Conservation (phyloP, 2,329 filamentous ascomycete genomes). For the Hypoxylon sp. region DNA sequence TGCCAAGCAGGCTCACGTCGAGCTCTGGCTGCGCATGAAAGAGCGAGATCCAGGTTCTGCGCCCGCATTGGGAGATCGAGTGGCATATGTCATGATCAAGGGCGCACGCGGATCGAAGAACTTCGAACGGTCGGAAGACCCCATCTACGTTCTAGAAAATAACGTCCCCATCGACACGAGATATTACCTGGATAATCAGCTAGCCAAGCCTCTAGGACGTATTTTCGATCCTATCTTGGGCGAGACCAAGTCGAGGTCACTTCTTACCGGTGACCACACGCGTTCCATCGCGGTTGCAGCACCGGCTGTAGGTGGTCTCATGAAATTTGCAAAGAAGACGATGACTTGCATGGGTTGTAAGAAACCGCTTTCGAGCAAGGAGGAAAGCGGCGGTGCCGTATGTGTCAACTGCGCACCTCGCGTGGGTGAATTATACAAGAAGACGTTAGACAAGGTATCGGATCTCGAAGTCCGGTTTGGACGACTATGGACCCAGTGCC, state of each 20-base stretch:
- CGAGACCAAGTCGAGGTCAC: constrained; percentile 86
- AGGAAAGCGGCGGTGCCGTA: constrained; percentile 86
- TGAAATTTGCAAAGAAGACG: constrained; percentile 99
- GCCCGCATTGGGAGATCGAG: constrained; percentile 91
- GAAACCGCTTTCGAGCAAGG: constrained; percentile 85
- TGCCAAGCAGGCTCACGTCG: constrained; percentile 94
- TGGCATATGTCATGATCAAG: constrained; percentile 98
- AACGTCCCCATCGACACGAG: constrained; percentile 98
- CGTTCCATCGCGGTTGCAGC: constrained; percentile 93
- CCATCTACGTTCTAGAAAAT: constrained; percentile 96
- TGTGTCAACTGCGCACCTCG: constrained; percentile 87
- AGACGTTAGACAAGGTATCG: constrained; percentile 86
- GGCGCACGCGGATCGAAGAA: constrained; percentile 90
- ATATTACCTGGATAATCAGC: constrained; percentile 98
- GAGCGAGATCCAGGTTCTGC: constrained; percentile 96
- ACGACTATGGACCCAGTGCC: constrained; percentile 96
- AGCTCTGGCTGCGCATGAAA: constrained; percentile 95
- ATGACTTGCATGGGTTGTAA: constrained; percentile 99
- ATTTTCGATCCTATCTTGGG: constrained; percentile 99
- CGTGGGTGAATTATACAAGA: constrained; percentile 92
- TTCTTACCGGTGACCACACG: constrained; percentile 93
- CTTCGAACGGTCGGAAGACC: constrained; percentile 97
- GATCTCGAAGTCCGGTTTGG: constrained; percentile 95
- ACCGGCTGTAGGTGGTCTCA: constrained; percentile 89
- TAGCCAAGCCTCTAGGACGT: constrained; percentile 90